phyloP scores from a whole-genome alignment of 1,284 basidiomycete genomes.

The Tausonia pullulans region DNA sequence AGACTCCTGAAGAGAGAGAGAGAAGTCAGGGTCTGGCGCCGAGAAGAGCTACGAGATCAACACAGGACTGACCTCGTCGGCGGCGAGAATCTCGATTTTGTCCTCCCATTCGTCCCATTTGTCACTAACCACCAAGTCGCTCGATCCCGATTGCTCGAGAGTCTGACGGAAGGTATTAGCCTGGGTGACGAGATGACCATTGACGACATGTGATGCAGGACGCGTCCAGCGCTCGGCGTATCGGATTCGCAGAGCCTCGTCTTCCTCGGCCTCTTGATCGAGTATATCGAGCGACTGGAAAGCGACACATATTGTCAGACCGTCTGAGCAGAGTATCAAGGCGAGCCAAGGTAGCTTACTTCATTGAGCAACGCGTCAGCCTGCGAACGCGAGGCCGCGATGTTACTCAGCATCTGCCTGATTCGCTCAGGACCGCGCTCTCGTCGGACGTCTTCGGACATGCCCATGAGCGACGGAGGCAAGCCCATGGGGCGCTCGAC shows the following conservation, averaged over 20 bases:
- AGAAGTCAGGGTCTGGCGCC: neutral
- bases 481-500: conserved; percentile 75
- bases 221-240: conserved; percentile 41
- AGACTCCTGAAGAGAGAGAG: conserved; percentile 11
- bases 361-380: conserved; percentile 60
- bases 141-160: conserved; percentile 58
- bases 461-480: conserved; percentile 74
- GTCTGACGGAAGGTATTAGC: conserved; percentile 58
- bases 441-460: conserved; percentile 71
- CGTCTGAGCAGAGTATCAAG: neutral
- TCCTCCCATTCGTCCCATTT: conserved; percentile 83
- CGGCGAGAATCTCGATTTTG: conserved; percentile 57
- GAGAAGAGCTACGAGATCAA: neutral
- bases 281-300: conserved; percentile 55
- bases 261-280: conserved; percentile 78
- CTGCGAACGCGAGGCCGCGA: conserved; percentile 53
- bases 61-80: conserved; percentile 50
- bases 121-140: conserved; percentile 57
- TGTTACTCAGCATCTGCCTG: conserved; percentile 58
- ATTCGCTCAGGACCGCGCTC: conserved; percentile 66
- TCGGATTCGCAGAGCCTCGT: conserved; percentile 47
- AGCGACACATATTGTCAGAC: neutral
- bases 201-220: conserved; percentile 64
- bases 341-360: conserved; percentile 37
- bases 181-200: conserved; percentile 56